Evolutionary conservation across 768 basidiomycete genomes (phyloP), one percentile per base, ranked within the genome.

Genomic region (Clavulina sp.): DNA sequence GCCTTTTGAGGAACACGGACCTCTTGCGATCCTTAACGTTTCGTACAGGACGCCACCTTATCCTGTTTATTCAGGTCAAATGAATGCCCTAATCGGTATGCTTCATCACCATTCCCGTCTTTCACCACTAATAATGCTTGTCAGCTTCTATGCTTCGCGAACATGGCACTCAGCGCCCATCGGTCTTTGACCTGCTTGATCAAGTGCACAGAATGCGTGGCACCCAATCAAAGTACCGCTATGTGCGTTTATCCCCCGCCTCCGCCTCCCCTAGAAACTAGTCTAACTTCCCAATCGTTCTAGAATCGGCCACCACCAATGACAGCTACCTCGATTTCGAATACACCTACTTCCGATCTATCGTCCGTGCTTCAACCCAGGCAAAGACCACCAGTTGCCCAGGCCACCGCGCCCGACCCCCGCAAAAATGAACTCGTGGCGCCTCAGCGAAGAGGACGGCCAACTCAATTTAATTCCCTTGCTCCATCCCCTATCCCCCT

Each of bases 1-100:
- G 0, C 95, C 95, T 0, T 99, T 99, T 60, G 95, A 99, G 65
- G 93, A 96, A 61, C 91, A 96, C 59, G 93, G 93, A 0, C 85
- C 88, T 2, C 69, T 99, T 49, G 95, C 95, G 2, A 97, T 97
- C 56, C 71, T 97, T 56, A 96, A 96, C 61, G 92, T 92, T 32
- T 88, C 92, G 60, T 99, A 96, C 65, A 81, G 80, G 57, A 84
- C 84, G 44, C 89, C 88, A 2, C 76, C 85, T 31, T 91, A 86
- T 63, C 87, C 87, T 1, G 74, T 81, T 1, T 95, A 92, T 63
- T 92, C 89, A 2, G 65, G 71, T 3, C 76, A 84, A 55, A 76
- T 96, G 73, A 88, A 83, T 57, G 70, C 76, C 47, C 63, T 92
- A 41, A 91, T 95, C 53, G 80, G 88, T 91, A 59, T 50, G 64